Evolutionary conservation across 2,329 filamentous ascomycete genomes (phyloP), one percentile per base, ranked within the genome.

Genomic region (Alternaria arbusti): DNA sequence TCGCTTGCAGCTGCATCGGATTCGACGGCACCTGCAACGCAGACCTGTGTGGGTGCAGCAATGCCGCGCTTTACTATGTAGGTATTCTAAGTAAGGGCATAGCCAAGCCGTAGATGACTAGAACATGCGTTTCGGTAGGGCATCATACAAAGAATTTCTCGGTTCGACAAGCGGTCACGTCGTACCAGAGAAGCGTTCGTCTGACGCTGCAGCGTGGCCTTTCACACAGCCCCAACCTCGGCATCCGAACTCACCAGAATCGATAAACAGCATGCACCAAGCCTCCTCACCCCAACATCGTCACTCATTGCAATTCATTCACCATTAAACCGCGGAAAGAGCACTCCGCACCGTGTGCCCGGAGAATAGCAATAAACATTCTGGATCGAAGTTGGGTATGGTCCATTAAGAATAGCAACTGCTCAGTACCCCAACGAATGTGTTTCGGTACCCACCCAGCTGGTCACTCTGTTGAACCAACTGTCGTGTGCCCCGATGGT

Each of bases 261-360:
- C 28, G 49, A 69, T 67, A 64, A 63, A 67, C 57, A 55, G 57
- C 61, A 70, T 67, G 54, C 61, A 64, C 57, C 60, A 47, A 61
- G 57, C 55, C 45, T 43, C 58, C 55, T 50, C 28, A 40, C 49
- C 23, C 25, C 32, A 23, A 49, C 58, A 52, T 28, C 13, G 43
- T 59, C 65, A 73, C 57, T 82, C 68, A 63, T 78, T 79, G 66
- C 77, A 82, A 10, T 81, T 81, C 28, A 80, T 81, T 81, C 28
- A 80, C 81, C 9, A 79, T 83, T 65, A 78, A 76, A 59, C 70
- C 73, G 58, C 78, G 77, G 71, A 80, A 82, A 71, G 83, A 82
- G 10, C 72, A 69, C 15, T 77, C 67, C 20, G 82, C 80, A 64
- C 83, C 81, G 65, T 81, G 45, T 77, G 71, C 45, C 77, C 74